Evolutionary conservation across 352 stramenopile genomes (phyloP), one percentile per base, ranked within the genome.

Genomic region (Pythium phragmiticola): DNA sequence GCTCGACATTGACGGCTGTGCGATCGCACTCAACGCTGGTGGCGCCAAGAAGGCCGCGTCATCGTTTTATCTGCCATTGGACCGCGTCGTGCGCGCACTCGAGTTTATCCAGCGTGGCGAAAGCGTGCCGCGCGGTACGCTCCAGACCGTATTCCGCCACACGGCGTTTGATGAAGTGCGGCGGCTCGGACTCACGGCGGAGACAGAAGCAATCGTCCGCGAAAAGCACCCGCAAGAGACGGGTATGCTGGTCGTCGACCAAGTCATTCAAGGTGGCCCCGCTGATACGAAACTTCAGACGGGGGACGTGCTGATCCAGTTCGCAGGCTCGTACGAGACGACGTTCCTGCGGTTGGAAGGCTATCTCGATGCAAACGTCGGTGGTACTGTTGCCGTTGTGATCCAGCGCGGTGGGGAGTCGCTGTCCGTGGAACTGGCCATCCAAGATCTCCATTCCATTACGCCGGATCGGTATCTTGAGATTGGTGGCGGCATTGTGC

Each of bases 1-100:
- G 48, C 74, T 97, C 16, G 88, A 95, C 66, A 87, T 90, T 49
- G 76, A 93, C 36, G 89, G 89, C 34, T 86, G 89, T 45, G 92
- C 92, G 5, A 96, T 98, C 34, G 92, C 89, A 4, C 68, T 98
- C 23, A 98, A 98, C 70, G 92, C 90, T 26, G 92, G 92, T 36
- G 92, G 88, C 13, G 81, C 80, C n/a, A 96, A 90, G 62, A 89
- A 90, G 42, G 77, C 92, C 1, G 89, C 89, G 0, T 95, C 88
- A 12, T 94, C 88, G 6, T 97, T 96, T 61, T 98, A 97, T 65
- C 60, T 98, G 17, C 92, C 92, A 12, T 60, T 98, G 12, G 80
- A 96, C 47, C 88, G 87, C 21, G 84, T 95, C 17, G 84, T 94
- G 52, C 77, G 89, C 0, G 90, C 91, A 3, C 77, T 97, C 1